Evolutionary conservation across 2,329 filamentous ascomycete genomes (phyloP).

Genomic region (Fusarium foetens): DNA sequence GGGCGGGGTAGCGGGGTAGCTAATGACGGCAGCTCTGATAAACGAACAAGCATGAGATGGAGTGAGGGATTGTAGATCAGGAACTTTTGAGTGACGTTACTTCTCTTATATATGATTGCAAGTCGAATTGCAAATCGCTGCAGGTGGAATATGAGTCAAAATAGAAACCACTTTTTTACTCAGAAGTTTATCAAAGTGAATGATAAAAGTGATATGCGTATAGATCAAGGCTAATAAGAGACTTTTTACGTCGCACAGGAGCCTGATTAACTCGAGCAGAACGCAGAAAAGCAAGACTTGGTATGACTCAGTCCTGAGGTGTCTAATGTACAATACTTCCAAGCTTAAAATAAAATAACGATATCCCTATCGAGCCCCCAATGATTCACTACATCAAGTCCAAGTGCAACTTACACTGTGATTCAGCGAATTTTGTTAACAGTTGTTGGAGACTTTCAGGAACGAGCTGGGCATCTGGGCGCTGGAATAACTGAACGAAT

Average conservation of each 20-base stretch:
- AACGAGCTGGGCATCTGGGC: constrained; percentile 1
- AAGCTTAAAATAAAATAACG: not conserved
- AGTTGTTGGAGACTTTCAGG: not conserved
- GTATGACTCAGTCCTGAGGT: constrained; percentile 1
- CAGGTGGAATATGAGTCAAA: not conserved
- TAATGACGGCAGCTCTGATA: constrained; percentile 35
- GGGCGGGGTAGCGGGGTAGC: constrained; percentile 54
- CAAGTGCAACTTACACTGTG: not conserved
- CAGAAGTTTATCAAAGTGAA: not conserved
- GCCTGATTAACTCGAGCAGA: not conserved
- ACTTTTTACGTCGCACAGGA: not conserved
- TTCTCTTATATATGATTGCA: constrained; percentile 1
- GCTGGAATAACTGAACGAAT: constrained; percentile 30
- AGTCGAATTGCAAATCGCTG: not conserved
- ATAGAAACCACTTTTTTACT: not conserved
- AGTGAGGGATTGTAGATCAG: constrained; percentile 17
- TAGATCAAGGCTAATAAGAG: not conserved
- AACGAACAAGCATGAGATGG: not conserved
- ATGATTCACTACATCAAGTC: not conserved
- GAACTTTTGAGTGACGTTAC: constrained; percentile 2
- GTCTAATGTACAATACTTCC: not conserved
- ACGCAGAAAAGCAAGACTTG: not conserved
- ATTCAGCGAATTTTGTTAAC: not conserved
- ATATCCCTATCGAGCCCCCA: not conserved
- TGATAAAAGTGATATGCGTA: not conserved